Evolutionary conservation across 2,329 filamentous ascomycete species (phyloP), one percentile per base, ranked within the genome.

Genomic region (Trichoderma sp.): DNA sequence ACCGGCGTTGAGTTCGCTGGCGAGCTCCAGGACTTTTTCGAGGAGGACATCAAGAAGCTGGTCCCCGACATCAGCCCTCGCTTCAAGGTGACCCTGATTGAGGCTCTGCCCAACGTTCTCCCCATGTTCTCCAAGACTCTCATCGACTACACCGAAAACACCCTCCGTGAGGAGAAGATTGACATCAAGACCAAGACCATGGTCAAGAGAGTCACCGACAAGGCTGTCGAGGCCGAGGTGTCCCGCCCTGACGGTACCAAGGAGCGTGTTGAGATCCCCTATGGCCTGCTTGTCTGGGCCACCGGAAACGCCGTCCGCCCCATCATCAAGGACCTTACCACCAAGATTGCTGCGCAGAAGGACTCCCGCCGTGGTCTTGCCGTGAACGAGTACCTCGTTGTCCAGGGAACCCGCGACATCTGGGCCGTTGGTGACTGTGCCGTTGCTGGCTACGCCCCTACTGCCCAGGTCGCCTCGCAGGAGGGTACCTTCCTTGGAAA

Each of bases 121-220:
- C 96, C 96, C 78, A 97, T 95, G 88, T 99, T 99, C 88, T 97
- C 94, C 82, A 98, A 98, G 89, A 94, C 97, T 84, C 88, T 99
- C 79, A 98, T 99, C 80, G 96, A 99, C 80, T 99, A 99, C 88
- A 99, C 96, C 77, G 96, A 99, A 86, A 95, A 95, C 84, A 98
- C 95, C 61, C 97, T 99, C 87, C 96, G 97, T 85, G 96, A 99
- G 86, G 96, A 99, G 84, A 95, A 94, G 81, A 99, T 99, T 81
- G 91, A 93, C 77, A 97, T 99, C 84, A 92, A 93, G 83, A 97
- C 96, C 78, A 98, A 98, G 90, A 98, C 96, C 76, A 97, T 97
- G 91, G 96, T 99, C 82, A 98, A 98, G 89, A 95, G 92, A 74
- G 96, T 99, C 73, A 97, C 94, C 36, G 92, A 96, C 78, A 97